Evolutionary conservation across 2,329 filamentous ascomycete genomes (phyloP).

Genomic region (Trichoderma asperellum): DNA sequence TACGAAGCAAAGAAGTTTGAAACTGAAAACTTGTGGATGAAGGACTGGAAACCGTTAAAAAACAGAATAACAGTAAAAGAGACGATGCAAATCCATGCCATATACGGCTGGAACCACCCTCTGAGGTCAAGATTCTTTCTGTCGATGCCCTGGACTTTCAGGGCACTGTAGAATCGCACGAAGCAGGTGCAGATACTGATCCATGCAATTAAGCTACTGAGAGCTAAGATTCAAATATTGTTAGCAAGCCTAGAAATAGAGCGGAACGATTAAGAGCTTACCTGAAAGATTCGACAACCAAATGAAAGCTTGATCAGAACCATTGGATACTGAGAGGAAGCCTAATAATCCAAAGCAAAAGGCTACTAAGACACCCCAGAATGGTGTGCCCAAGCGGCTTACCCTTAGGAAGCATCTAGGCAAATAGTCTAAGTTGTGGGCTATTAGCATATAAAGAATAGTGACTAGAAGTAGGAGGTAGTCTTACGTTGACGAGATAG

Average conservation of each 20-base stretch:
- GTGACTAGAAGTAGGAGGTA: too few relatives aligned
- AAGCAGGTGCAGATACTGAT: conserved; percentile 39
- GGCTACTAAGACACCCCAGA: conserved; percentile 49
- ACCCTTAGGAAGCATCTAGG: conserved; percentile 55
- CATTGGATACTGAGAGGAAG: conserved; percentile 52
- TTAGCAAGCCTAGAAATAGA: neutral
- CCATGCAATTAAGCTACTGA: conserved; percentile 41
- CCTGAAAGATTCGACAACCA: conserved; percentile 62
- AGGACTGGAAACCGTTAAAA: conserved; percentile 51
- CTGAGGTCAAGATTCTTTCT: conserved; percentile 38
- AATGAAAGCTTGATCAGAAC: conserved; percentile 53
- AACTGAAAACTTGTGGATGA: conserved; percentile 46
- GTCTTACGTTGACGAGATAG: conserved; percentile 52
- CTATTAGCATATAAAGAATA: neutral
- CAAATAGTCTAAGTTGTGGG: conserved; percentile 43
- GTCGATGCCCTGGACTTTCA: conserved; percentile 46
- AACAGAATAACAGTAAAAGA: conserved; percentile 49
- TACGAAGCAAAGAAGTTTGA: conserved; percentile 48
- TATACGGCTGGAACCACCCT: conserved; percentile 42
- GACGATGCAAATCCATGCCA: conserved; percentile 49
- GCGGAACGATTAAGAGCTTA: conserved; percentile 32
- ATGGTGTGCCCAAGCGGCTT: conserved; percentile 55
- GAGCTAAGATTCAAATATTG: neutral
- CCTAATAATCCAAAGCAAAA: conserved; percentile 50
- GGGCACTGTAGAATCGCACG: conserved; percentile 43